phyloP scores from a whole-genome alignment of 2,329 filamentous ascomycete genomes.

The Aspergillus carbonarius region DNA sequence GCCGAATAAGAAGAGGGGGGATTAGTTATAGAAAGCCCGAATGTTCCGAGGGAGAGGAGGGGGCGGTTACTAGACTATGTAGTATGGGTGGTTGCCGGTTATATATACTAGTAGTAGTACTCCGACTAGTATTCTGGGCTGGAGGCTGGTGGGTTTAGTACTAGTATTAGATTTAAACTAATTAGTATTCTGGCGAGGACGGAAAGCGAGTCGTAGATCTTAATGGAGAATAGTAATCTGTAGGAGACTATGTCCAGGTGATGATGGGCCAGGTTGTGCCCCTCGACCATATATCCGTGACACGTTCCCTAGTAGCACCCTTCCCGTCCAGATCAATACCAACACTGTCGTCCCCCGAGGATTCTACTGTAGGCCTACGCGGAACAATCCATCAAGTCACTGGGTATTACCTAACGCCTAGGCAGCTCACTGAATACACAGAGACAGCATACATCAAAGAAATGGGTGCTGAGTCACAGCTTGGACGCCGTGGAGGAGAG shows the following conservation, averaged over 20 bases:
- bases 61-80: background rate
- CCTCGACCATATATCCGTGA: background rate
- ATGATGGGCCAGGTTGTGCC: background rate
- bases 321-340: background rate
- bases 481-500: constrained; percentile 30
- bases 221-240: background rate
- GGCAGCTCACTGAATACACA: constrained; percentile 24
- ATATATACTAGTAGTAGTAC: too few species aligned
- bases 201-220: too few species aligned
- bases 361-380: background rate
- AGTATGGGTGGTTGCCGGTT: background rate
- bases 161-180: too few species aligned
- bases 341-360: too few species aligned
- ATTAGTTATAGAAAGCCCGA: background rate
- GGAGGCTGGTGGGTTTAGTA: too few species aligned
- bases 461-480: constrained; percentile 38
- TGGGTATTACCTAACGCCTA: constrained; percentile 39
- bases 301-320: background rate
- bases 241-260: background rate
- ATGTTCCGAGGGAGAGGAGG: background rate
- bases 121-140: too few species aligned
- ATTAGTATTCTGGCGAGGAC: too few species aligned
- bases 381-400: constrained; percentile 18
- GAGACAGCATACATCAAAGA: constrained; percentile 22
- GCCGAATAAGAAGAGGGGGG: too few species aligned